Conservation (phyloP, 345 rosid genomes). For the Corchorus capsularis region DNA sequence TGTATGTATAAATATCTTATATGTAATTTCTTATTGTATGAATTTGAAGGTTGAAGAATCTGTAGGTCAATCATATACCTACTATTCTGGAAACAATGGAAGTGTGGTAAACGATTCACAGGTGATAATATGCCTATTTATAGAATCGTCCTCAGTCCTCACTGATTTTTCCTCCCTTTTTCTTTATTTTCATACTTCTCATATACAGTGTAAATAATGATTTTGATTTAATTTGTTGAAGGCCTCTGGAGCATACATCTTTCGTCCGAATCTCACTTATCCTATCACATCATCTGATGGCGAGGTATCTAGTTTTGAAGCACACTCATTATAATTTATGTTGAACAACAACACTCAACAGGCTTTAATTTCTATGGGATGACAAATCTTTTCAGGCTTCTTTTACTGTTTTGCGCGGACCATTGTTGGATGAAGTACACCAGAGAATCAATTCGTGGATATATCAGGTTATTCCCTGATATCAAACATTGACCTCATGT, state of each 20-base stretch:
- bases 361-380: constrained; percentile 28
- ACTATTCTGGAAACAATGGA: constrained; percentile 57
- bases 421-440: constrained; percentile 67
- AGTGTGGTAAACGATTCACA: constrained; percentile 42
- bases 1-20: too few species aligned
- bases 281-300: constrained; percentile 34
- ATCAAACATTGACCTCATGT: neutral
- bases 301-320: constrained; percentile 38
- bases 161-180: neutral
- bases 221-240: constrained; percentile 31
- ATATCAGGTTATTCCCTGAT: constrained; percentile 48
- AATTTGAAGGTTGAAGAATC: constrained; percentile 42
- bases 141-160: neutral
- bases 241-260: constrained; percentile 74
- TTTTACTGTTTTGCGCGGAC: constrained; percentile 49
- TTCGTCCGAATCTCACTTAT: constrained; percentile 54
- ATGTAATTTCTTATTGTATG: constrained; percentile 9
- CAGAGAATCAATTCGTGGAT: constrained; percentile 63
- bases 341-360: constrained; percentile 24
- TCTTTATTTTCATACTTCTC: neutral
- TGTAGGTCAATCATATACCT: constrained; percentile 50
- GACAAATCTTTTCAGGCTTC: constrained; percentile 25
- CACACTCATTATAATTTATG: neutral
- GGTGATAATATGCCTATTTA: constrained; percentile 29
- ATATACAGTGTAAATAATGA: neutral